Evolutionary conservation across 2,329 filamentous ascomycete genomes (phyloP).

Genomic region (Beauveria medogensis): DNA sequence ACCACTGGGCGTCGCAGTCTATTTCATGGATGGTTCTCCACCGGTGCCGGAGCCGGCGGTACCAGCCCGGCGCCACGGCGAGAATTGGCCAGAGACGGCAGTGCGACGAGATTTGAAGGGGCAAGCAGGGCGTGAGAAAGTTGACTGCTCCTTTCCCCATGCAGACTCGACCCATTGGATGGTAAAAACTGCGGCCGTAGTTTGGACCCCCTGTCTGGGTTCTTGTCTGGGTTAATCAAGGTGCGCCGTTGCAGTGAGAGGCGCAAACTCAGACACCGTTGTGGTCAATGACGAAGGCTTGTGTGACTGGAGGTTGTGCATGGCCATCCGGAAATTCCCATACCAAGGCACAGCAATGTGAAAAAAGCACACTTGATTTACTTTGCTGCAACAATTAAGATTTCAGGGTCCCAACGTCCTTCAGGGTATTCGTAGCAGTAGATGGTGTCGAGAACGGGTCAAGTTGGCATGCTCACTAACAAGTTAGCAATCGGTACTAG

Average conservation of each 20-base stretch:
- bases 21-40: not conserved
- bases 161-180: not conserved
- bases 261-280: not conserved
- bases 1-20: not conserved
- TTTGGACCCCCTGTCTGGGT: too few relatives aligned
- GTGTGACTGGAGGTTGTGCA: not conserved
- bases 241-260: not conserved
- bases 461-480: not conserved
- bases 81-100: not conserved
- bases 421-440: not conserved
- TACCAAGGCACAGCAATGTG: not conserved
- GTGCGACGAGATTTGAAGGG: not conserved
- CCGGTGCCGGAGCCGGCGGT: slow-evolving; percentile 5
- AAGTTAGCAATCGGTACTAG: not conserved
- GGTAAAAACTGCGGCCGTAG: not conserved
- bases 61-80: not conserved
- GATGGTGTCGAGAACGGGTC: not conserved
- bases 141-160: not conserved
- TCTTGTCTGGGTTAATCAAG: not conserved
- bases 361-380: not conserved
- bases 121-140: not conserved
- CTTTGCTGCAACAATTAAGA: not conserved
- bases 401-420: not conserved
- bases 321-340: not conserved
- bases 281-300: not conserved